Percentiles rank a stretch among this genome's conserved stretches.
Evolutionary conservation across 768 basidiomycete genomes (phyloP).

Genomic region (Pisolithus albus): DNA sequence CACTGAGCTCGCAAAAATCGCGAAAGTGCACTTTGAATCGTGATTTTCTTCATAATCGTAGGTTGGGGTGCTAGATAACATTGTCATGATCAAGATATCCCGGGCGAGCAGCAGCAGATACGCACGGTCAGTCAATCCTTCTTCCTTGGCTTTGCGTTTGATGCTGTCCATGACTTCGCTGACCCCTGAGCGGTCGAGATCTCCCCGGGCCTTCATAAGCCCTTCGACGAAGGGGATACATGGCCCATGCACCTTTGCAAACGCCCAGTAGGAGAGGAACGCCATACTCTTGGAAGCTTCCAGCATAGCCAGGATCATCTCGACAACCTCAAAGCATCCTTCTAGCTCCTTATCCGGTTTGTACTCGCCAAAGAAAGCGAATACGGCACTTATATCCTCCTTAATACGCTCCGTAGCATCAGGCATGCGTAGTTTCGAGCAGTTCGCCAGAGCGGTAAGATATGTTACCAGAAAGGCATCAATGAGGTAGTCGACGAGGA

Average conservation of each 20-base stretch:
- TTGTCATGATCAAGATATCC: conserved; percentile 2
- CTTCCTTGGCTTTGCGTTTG: conserved; percentile 88
- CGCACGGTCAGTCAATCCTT: conserved; percentile 76
- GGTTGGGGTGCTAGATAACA: conserved; percentile 58
- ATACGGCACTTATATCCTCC: conserved; percentile 70
- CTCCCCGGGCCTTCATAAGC: conserved; percentile 81
- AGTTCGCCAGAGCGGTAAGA: conserved; percentile 78
- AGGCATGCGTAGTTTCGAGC: conserved; percentile 83
- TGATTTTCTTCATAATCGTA: conserved; percentile 88
- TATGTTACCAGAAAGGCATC: conserved; percentile 88
- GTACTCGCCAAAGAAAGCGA: conserved; percentile 72
- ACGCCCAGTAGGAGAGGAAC: conserved; percentile 90
- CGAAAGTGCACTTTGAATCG: conserved; percentile 67
- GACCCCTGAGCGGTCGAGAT: conserved; percentile 82
- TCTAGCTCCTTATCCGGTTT: conserved; percentile 79
- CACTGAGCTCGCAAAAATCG: conserved; percentile 53
- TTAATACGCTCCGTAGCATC: conserved; percentile 77
- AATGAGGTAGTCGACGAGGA: conserved; percentile 87
- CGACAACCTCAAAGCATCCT: conserved; percentile 76
- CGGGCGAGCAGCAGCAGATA: conserved; percentile 8
- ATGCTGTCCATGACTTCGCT: conserved; percentile 92
- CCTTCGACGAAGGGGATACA: conserved; percentile 88
- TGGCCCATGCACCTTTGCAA: conserved; percentile 90
- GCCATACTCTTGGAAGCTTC: conserved; percentile 84
- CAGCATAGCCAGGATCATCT: conserved; percentile 73